Base-by-base conservation (phyloP, 768 basidiomycete genomes). In the Suillus lakei region DNA sequence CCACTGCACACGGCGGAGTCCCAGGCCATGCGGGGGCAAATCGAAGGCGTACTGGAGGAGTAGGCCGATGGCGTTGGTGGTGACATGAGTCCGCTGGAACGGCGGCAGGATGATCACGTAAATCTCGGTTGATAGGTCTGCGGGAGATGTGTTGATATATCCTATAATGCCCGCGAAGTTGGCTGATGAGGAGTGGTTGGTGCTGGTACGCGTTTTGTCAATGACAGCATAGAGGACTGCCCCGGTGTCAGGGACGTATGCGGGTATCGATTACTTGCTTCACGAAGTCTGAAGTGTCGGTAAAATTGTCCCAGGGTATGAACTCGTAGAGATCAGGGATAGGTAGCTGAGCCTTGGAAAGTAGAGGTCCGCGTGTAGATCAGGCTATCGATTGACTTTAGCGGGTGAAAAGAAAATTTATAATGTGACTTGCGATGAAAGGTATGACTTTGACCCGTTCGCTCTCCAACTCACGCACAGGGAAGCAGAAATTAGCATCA, bases 71-170 rank as follows among this genome's bases (percentile, higher is more conserved):
- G 84, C 83, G 66, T 86, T 84, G 5, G 87, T 83, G 3, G 87
- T 82, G 38, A 91, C 83, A 67, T 91, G 87, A 0, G 88, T 91
- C 18, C 86, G 79, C 64, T 90, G 89, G 72, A 88, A 91, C 1
- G 71, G 72, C 1, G 88, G 86, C 1, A 87, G 74, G 46, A 86
- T 82, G 54, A 88, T 76, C 41, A 88, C 76, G 67, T 79, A 81
- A 10, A 91, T 81, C 69, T 91, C 89, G 8, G 82, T 80, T 26
- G 71, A 74, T 15, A 86, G 78, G 64, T 86, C 71, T 6, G 55
- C 61, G 3, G 80, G 66, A 12, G 78, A 81, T 5, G 84, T 77
- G 67, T 85, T 82, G 59, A 87, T 71, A 64, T 85, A 78, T 0
- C 83, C 86, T 10, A 89, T 81, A 8, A 80, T 76, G 0, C 87